These are phyloP conservation scores for Sporothrix brasiliensis DNA, from an alignment of 2,329 filamentous ascomycete species.

Conservation along the genomic window DNA sequence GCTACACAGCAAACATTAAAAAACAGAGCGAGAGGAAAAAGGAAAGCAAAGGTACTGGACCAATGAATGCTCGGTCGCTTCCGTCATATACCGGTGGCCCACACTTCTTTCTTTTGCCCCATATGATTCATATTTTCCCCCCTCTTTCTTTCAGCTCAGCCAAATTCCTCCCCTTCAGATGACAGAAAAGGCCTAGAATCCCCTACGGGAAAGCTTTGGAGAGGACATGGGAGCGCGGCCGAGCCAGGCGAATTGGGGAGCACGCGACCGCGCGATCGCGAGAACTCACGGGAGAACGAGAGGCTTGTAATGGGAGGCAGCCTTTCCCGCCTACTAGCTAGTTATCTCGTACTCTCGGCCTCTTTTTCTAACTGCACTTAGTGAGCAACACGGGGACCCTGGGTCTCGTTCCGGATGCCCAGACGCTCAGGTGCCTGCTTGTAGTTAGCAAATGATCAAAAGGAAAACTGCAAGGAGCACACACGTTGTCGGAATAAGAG, in stretches of 20 bases:
- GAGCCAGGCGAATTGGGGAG: neutral
- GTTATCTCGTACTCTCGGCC: neutral
- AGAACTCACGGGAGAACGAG: constrained; percentile 10
- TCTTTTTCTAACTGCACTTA: constrained; percentile 8
- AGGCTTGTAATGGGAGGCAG: neutral
- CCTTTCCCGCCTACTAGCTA: neutral
- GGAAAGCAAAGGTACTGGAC: neutral
- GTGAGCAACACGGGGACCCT: constrained; percentile 49
- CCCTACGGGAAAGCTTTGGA: neutral
- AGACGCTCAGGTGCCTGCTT: constrained; percentile 56
- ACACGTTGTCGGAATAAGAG: neutral
- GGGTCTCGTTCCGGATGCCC: constrained; percentile 58
- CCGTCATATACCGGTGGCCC: neutral
- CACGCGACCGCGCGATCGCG: constrained; percentile 7
- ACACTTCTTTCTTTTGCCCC: neutral
- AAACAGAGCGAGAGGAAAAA: neutral
- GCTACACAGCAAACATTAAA: neutral
- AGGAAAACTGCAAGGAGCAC: neutral
- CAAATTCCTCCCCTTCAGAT: neutral
- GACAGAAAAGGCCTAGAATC: neutral
- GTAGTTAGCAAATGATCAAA: constrained; percentile 9
- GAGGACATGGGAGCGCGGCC: neutral
- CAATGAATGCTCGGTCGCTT: neutral
- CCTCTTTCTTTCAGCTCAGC: constrained; percentile 1
- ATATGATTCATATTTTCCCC: constrained; percentile 10